phyloP scores from a whole-genome alignment of 1,284 basidiomycete genomes.

The Mycena sp. region DNA sequence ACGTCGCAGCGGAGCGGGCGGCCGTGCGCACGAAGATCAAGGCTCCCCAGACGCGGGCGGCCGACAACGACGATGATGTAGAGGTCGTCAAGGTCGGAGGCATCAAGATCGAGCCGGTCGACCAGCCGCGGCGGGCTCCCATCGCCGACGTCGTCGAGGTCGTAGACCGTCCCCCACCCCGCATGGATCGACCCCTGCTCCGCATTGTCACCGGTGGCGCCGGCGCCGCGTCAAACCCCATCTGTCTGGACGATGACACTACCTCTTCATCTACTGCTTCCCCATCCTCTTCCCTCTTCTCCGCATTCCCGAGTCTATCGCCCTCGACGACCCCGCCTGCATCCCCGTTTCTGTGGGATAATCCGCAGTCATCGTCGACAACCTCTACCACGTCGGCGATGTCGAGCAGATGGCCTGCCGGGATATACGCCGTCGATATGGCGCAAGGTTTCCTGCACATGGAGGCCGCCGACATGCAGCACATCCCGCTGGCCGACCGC shows the following conservation, averaged over 20 bases:
- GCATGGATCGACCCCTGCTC: neutral
- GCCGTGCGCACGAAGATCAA: neutral
- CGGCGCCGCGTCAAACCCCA: neutral
- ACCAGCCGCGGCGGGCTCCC: neutral
- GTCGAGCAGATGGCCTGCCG: conserved; percentile 18
- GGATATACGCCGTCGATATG: conserved; percentile 29
- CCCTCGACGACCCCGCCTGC: neutral
- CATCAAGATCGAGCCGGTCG: neutral
- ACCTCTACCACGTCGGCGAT: neutral
- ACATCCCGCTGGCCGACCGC: neutral
- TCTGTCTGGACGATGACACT: neutral
- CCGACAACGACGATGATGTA: neutral
- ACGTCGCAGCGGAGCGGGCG: neutral
- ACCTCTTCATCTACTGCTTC: no score
- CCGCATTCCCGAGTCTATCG: no score
- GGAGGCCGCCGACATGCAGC: neutral
- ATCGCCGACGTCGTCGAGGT: neutral
- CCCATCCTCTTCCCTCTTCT: no score
- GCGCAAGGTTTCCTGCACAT: conserved; percentile 19
- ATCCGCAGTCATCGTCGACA: neutral
- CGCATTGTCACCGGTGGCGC: neutral
- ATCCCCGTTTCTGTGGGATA: neutral
- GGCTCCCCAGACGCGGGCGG: neutral
- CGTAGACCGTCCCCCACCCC: no score
- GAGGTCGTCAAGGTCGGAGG: neutral